A percentile compares a stretch with the other conserved stretches of the same genome.
phyloP scores from a whole-genome alignment of 2,329 filamentous ascomycete genomes.

The Beauveria sp. region DNA sequence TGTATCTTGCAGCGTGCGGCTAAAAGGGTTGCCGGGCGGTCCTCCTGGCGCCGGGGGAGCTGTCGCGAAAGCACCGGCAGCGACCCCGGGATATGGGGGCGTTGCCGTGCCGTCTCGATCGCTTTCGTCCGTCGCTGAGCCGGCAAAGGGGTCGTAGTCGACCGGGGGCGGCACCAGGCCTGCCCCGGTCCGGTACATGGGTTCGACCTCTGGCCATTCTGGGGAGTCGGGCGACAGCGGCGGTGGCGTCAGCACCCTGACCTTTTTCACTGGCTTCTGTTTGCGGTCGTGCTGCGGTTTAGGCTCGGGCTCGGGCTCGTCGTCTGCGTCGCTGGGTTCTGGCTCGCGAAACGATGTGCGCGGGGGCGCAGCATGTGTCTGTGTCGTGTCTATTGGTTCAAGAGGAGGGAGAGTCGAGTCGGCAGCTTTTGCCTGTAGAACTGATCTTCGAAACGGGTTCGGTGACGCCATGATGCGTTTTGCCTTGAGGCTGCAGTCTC shows the following conservation, averaged over 20 bases:
- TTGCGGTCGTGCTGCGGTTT: conserved; percentile 18
- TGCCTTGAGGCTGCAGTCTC: background rate
- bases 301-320: background rate
- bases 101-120: conserved; percentile 20
- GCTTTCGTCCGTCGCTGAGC: conserved; percentile 21
- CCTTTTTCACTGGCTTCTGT: conserved; percentile 55
- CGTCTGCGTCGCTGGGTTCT: conserved; percentile 14
- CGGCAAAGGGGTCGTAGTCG: conserved; percentile 27
- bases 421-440: conserved; percentile 15
- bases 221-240: conserved; percentile 50
- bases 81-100: conserved; percentile 17
- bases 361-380: conserved; percentile 18
- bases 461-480: conserved; percentile 28
- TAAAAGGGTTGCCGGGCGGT: conserved; percentile 38
- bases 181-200: conserved; percentile 15
- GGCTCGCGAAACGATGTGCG: conserved; percentile 18
- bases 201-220: conserved; percentile 22
- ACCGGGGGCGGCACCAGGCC: conserved; percentile 17
- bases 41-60: conserved; percentile 1
- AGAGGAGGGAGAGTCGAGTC: conserved; percentile 21
- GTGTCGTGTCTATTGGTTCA: conserved; percentile 22
- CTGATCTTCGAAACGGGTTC: conserved; percentile 46
- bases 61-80: background rate
- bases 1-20: conserved; percentile 45
- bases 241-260: conserved; percentile 58